Base-by-base conservation (phyloP, 2,329 filamentous ascomycete genomes). In the Scytalidium lignicola region DNA sequence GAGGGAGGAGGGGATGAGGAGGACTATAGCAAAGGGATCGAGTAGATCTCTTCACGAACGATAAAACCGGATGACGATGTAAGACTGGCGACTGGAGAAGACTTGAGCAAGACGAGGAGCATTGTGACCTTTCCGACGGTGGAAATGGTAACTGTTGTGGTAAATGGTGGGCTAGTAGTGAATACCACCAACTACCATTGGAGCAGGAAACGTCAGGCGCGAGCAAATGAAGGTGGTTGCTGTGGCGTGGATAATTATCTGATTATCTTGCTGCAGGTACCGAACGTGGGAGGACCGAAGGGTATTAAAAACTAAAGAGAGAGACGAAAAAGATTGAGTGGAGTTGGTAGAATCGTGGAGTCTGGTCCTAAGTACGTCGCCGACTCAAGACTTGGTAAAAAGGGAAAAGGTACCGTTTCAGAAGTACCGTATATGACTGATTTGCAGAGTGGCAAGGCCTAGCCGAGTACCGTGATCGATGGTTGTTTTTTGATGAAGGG, bases 71-170 rank as follows among this genome's bases (percentile, higher is more conserved):
- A 73, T 65, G 75, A 80, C 78, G 70, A 73, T 70, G 73, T 76
- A 69, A 72, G 76, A 78, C 78, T 71, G 76, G 74, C 79, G 79
- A 83, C 80, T 83, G 79, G 75, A 72, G 65, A 67, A 65, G 65
- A 58, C 61, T 61, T 61, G 61, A 65, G 66, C 68, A 67, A 71
- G 73, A 70, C 74, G 80, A 80, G 64, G 76, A 72, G 74, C 80
- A 84, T 84, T 62, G 71, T 80, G 63, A 61, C 56, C 57, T 61
- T 62, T 63, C 55, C 62, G 57, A 58, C 55, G 59, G 48, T 56
- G 56, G 53, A 62, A 58, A 55, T 60, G 61, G 58, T 60, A 56
- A 49, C 47, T 53, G 53, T 59, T 57, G 49, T 44, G 52, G 52
- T 60, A 60, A 56, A 63, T 63, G 60, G 58, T 58, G 53, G 52